Evolutionary conservation across 768 basidiomycete genomes (phyloP), one percentile per base, ranked within the genome.

Genomic region (Krasilnikovozyma curviuscula): DNA sequence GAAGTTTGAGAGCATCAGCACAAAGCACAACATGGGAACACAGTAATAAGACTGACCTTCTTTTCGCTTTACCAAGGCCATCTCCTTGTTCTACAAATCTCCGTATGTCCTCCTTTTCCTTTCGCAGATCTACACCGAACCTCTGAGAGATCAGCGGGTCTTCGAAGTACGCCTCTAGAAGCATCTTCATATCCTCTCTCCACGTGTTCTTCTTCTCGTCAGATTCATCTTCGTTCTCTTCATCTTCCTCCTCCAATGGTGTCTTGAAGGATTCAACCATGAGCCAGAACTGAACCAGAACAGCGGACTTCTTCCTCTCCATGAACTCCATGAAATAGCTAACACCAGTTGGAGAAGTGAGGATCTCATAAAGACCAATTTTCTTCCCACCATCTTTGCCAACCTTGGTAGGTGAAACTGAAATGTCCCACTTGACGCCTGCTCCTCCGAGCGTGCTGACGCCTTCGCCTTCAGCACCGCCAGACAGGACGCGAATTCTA

Each of bases 271-370:
- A 85, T 66, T 98, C 88, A 2, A 95, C 83, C 0, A 86, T 85
- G 1, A 97, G 69, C 91, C 91, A 97, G 65, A 95, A 98, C 54
- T 97, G 91, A 3, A 93, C 84, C 9, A 85, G 75, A 12, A 83
- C 59, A 12, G 88, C 82, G 27, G 81, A 76, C 51, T 77, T 72
- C 7, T 81, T 75, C 13, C 93, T 75, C 56, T 97, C 93, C 84
- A 95, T 89, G 57, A 84, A 93, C 67, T 98, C 93, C 79, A 95
- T 88, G 67, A 91, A 83, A 62, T 93, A 91, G 2, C 83, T 85
- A 2, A 97, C 72, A 0, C 86, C 85, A 31, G 77, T 80, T 0
- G 91, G 89, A 56, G 85, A 88, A 21, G 78, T 69, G 3, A 98
- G 74, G 43, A 97, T 72, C 44, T 85, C 81, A 32, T 82, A 74